phyloP scores from a whole-genome alignment of 345 rosid species.

The Noccaea bulbosa region DNA sequence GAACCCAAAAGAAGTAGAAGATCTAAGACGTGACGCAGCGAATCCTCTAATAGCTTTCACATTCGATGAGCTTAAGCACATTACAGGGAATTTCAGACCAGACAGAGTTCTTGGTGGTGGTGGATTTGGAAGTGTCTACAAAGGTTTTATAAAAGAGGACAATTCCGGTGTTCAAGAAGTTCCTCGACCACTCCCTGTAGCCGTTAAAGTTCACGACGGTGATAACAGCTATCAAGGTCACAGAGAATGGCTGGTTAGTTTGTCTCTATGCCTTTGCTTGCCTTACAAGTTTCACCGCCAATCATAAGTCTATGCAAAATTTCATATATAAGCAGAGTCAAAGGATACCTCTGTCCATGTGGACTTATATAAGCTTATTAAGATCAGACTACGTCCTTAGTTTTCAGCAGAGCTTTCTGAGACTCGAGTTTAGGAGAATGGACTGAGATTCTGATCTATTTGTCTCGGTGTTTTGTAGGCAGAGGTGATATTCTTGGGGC shows the following conservation, averaged over 20 bases:
- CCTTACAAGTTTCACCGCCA: conserved; percentile 13
- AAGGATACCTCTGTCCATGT: neutral
- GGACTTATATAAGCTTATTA: neutral
- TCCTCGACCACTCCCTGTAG: conserved; percentile 71
- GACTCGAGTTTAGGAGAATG: neutral
- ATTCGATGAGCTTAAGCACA: conserved; percentile 68
- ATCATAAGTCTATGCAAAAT: neutral
- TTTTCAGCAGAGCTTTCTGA: neutral
- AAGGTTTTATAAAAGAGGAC: conserved; percentile 74
- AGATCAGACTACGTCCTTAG: neutral
- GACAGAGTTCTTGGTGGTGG: conserved; percentile 96
- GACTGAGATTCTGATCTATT: conserved; percentile 1
- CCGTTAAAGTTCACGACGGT: conserved; percentile 97
- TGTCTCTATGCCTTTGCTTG: conserved; percentile 29
- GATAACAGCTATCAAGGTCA: conserved; percentile 93
- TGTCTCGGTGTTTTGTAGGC: conserved; percentile 57
- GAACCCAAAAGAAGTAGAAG: conserved; percentile 94
- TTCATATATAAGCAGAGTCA: neutral
- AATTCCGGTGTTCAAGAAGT: conserved; percentile 53
- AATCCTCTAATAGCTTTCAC: conserved; percentile 88
- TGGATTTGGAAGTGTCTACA: conserved; percentile 92
- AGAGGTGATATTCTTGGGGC: conserved; percentile 95
- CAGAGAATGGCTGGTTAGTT: conserved; percentile 99
- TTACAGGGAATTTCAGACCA: conserved; percentile 85
- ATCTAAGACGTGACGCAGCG: conserved; percentile 78